Evolutionary conservation across 2,329 filamentous ascomycete genomes (phyloP).

Genomic region (Alternaria arbusti): DNA sequence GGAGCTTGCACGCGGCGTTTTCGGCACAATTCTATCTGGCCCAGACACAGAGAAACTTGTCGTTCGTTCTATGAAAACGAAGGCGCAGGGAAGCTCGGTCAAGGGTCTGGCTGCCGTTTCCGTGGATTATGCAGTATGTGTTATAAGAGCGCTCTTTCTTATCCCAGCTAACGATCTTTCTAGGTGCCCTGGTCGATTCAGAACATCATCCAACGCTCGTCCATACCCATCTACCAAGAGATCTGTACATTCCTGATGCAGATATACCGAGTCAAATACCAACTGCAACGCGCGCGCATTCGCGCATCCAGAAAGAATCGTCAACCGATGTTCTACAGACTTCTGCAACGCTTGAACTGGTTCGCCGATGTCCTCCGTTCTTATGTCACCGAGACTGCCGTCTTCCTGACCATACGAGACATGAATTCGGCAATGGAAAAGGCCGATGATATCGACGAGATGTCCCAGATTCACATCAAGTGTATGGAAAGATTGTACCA

Average conservation of each 20-base stretch:
- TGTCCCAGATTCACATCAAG: constrained; percentile 72
- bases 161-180: neutral
- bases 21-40: constrained; percentile 56
- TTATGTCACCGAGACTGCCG: constrained; percentile 76
- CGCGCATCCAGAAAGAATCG: constrained; percentile 12
- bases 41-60: constrained; percentile 69
- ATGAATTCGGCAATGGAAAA: constrained; percentile 65
- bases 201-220: constrained; percentile 74
- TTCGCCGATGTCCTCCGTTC: constrained; percentile 77
- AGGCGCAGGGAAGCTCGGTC: constrained; percentile 64
- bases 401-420: constrained; percentile 64
- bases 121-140: constrained; percentile 71
- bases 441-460: constrained; percentile 78
- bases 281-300: constrained; percentile 63
- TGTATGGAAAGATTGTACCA: constrained; percentile 70
- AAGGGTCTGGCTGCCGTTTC: constrained; percentile 67
- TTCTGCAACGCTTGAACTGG: constrained; percentile 76
- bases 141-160: constrained; percentile 16
- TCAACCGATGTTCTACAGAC: constrained; percentile 50
- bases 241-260: constrained; percentile 81
- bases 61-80: constrained; percentile 59
- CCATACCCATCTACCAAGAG: constrained; percentile 70
- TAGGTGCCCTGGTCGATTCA: constrained; percentile 63
- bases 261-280: constrained; percentile 71
- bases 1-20: constrained; percentile 76